phyloP scores from a whole-genome alignment of 2,329 filamentous ascomycete species.

The Colletotrichum noveboracense region DNA sequence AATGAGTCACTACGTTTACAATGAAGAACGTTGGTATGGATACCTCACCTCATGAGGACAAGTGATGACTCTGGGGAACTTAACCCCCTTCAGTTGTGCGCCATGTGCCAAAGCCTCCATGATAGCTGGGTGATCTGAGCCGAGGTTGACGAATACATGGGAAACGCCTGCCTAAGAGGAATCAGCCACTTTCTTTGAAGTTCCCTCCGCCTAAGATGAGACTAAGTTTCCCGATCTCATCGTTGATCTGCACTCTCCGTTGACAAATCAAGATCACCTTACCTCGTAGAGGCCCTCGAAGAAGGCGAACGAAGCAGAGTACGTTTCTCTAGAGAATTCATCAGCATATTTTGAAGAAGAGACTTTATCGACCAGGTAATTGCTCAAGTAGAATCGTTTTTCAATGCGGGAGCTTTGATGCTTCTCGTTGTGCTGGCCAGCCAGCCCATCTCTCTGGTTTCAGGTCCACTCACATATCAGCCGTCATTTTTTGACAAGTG shows the following conservation, averaged over 20 bases:
- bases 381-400: background rate
- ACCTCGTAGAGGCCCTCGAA: constrained; percentile 79
- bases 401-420: background rate
- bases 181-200: background rate
- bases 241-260: background rate
- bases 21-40: background rate
- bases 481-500: background rate
- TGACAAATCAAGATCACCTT: background rate
- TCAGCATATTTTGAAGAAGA: background rate
- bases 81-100: constrained; percentile 64
- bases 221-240: background rate
- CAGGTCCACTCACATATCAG: background rate
- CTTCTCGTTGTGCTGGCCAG: background rate
- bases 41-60: constrained; percentile 71
- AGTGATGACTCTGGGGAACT: constrained; percentile 72
- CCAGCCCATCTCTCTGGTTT: background rate
- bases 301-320: constrained; percentile 82
- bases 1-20: background rate
- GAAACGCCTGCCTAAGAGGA: constrained; percentile 54
- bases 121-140: constrained; percentile 71
- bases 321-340: constrained; percentile 44
- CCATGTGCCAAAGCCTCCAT: constrained; percentile 77
- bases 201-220: background rate
- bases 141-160: constrained; percentile 66
- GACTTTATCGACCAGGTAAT: background rate